phyloP scores from a whole-genome alignment of 345 rosid species.

The Firmiana major region DNA sequence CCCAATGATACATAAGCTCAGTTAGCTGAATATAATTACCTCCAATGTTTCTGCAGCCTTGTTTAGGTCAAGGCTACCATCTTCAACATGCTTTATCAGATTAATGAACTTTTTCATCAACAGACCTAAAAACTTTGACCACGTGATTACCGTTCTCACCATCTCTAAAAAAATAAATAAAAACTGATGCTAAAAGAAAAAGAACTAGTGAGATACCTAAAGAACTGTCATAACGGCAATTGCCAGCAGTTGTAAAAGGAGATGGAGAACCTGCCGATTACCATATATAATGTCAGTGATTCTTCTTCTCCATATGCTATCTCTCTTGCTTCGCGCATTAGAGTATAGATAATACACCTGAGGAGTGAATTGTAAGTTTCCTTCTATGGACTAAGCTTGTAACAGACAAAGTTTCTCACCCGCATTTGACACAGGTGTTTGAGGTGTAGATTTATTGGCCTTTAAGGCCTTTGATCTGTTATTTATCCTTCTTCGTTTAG shows the following conservation, averaged over 20 bases:
- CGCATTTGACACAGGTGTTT: conserved; percentile 58
- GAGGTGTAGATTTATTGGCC: conserved; percentile 55
- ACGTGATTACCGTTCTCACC: conserved; percentile 12
- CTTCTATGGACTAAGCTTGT: not conserved
- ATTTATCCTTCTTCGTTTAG: conserved; percentile 55
- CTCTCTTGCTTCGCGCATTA: not conserved
- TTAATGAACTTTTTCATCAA: conserved; percentile 82
- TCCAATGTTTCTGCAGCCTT: conserved; percentile 85
- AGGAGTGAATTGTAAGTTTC: not conserved
- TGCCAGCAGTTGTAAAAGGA: conserved; percentile 69
- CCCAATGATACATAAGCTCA: not conserved
- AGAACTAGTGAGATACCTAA: conserved; percentile 44
- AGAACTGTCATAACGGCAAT: conserved; percentile 89
- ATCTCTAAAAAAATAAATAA: not conserved
- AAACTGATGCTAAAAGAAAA: not conserved
- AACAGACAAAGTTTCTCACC: conserved; percentile 37
- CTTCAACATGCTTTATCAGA: conserved; percentile 73
- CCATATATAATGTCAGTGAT: conserved; percentile 11
- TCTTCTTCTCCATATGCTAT: not conserved
- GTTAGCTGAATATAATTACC: conserved; percentile 26
- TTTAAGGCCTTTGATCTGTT: conserved; percentile 54
- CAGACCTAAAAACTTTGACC: conserved; percentile 49
- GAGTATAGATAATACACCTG: not conserved
- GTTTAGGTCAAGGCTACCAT: conserved; percentile 82
- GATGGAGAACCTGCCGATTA: conserved; percentile 65